These are phyloP conservation scores for Ceriops decandra DNA, from an alignment of 345 rosid genomes.

Conservation along the genomic window DNA sequence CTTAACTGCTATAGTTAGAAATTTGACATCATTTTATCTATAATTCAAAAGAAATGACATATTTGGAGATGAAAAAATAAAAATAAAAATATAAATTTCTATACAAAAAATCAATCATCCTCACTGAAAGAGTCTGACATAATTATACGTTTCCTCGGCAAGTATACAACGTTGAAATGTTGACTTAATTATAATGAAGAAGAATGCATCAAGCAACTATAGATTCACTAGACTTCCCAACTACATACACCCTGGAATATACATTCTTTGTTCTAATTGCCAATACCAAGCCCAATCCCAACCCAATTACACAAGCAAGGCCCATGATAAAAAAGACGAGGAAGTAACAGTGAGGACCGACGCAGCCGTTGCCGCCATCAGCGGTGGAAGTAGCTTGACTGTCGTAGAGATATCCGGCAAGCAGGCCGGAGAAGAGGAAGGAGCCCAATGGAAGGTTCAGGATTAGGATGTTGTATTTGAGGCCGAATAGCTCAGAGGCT, in stretches of 20 bases:
- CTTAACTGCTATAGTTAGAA: too few species aligned
- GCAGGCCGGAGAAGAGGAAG: slow-evolving; percentile 59
- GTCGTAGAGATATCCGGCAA: slow-evolving; percentile 57
- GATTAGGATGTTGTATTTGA: slow-evolving; percentile 50
- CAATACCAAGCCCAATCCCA: slow-evolving; percentile 41
- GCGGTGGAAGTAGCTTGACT: slow-evolving; percentile 36
- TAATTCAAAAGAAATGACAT: too few species aligned
- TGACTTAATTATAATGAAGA: too few species aligned
- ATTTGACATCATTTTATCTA: too few species aligned
- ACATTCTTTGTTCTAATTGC: slow-evolving; percentile 38
- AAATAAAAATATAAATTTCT: too few species aligned
- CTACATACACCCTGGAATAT: slow-evolving; percentile 24
- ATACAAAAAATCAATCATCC: too few species aligned
- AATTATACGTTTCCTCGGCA: too few species aligned
- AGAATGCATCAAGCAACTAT: slow-evolving; percentile 1
- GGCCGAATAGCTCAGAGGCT: slow-evolving; percentile 61
- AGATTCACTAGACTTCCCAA: slow-evolving; percentile 9
- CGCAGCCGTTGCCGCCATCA: slow-evolving; percentile 42
- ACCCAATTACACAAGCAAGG: slow-evolving; percentile 36
- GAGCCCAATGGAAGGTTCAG: slow-evolving; percentile 52
- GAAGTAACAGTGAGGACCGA: slow-evolving; percentile 49
- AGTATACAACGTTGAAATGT: too few species aligned
- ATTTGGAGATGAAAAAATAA: too few species aligned
- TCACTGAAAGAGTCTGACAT: too few species aligned
- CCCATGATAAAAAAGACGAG: slow-evolving; percentile 48